Conservation (phyloP, 78 protist genomes). For the Bodo saltans region DNA sequence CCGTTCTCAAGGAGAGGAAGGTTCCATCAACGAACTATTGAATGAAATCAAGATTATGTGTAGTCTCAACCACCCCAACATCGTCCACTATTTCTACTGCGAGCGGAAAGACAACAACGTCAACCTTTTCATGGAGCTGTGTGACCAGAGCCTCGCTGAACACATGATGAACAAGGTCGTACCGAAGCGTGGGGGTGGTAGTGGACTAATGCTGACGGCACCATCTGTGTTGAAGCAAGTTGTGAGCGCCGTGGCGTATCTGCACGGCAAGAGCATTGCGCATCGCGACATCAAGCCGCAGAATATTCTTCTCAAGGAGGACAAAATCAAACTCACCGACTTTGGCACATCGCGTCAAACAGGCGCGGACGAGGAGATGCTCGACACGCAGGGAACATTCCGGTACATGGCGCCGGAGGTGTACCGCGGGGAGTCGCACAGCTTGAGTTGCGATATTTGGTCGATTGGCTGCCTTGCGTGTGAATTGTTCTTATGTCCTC, state of each 20-base stretch:
- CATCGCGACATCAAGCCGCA: constrained; percentile 47
- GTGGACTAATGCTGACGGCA: neutral
- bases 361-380: neutral
- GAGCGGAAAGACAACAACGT: neutral
- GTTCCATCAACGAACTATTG: neutral
- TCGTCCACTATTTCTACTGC: constrained; percentile 26
- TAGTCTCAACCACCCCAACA: constrained; percentile 26
- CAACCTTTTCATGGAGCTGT: constrained; percentile 31
- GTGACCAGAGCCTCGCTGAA: constrained; percentile 29
- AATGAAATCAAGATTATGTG: constrained; percentile 2
- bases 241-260: constrained; percentile 4
- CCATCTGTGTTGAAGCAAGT: neutral
- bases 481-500: too few relatives aligned
- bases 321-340: constrained; percentile 27
- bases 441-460: constrained; percentile 57
- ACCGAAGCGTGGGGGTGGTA: neutral
- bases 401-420: constrained; percentile 52
- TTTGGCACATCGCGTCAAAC: constrained; percentile 34
- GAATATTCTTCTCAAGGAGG: constrained; percentile 40
- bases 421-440: constrained; percentile 34
- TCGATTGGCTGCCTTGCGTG: constrained; percentile 58
- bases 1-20: neutral
- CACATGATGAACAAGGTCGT: neutral
- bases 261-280: constrained; percentile 5
- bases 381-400: constrained; percentile 18